Base-by-base conservation (phyloP, 768 basidiomycete genomes). In the Lactifluus hygrophoroides region DNA sequence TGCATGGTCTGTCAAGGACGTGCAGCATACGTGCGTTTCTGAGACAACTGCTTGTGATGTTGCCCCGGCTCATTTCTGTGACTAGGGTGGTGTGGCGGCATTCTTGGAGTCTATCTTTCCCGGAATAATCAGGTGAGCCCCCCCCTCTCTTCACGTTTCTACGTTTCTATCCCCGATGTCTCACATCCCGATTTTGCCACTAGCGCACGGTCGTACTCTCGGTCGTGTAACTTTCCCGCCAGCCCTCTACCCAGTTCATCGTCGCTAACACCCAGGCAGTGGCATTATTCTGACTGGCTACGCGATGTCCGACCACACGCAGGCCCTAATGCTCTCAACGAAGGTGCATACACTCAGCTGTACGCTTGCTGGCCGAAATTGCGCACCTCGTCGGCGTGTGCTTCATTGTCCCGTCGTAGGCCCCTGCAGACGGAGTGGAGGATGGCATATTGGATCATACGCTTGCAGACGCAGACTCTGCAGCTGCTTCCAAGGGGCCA, bases 51-150 rank as follows among this genome's bases (percentile, higher is more conserved):
- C 56, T 43, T 28, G 27, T 44, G 52, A 10, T 4, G 44, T 23
- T 30, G 27, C 23, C 21, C 11, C 11, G 35, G 19, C 13, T 40
- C 40, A 62, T 56, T 61, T 40, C 28, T 17, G 43, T 44, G 17
- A 45, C 55, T 40, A 88, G 87, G 92, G 94, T 94, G 91, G 91
- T 79, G 87, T 16, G 94, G 94, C 54, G 94, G 94, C n/a, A 74
- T 84, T n/a, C 74, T 97, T 5, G 94, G 93, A 2, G 86, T 96
- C 51, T 86, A 85, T 68, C 78, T 95, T 13, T 77, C 88, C 2
- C 77, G 88, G 55, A 85, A 86, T 57, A 88, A 89, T 63, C 86
- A 86, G 72, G 87, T 83, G 60, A 54, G 77, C n/a, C n/a, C n/a
- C 25, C 44, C 46, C 10, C 54, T 25, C 42, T 51, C 54, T 38